Evolutionary conservation across 1,284 basidiomycete genomes (phyloP).

Genomic region (Hypsizygus ulmarius): DNA sequence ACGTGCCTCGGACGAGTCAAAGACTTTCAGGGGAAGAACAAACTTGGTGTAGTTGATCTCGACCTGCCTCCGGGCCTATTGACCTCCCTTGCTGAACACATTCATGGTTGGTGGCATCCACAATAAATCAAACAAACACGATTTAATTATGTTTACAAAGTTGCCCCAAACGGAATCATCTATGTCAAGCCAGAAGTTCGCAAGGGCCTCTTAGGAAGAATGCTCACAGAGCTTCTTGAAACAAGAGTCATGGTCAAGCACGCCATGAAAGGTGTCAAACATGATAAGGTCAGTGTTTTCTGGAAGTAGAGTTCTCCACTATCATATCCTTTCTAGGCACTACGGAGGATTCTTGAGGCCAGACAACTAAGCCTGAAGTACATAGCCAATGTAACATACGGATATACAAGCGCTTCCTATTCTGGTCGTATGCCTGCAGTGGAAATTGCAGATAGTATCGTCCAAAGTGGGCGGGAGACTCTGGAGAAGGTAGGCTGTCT

Average conservation of each 20-base stretch:
- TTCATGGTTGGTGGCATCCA: constrained; percentile 57
- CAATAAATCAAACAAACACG: background rate
- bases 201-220: constrained; percentile 83
- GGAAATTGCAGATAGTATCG: constrained; percentile 97
- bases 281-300: constrained; percentile 64
- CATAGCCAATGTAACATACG: constrained; percentile 90
- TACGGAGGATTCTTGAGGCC: constrained; percentile 78
- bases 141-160: constrained; percentile 37
- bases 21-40: constrained; percentile 84
- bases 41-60: constrained; percentile 85
- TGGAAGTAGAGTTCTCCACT: background rate
- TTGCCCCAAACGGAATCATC: constrained; percentile 92
- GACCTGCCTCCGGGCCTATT: constrained; percentile 70
- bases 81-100: constrained; percentile 66
- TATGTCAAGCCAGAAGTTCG: constrained; percentile 88
- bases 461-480: constrained; percentile 94
- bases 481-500: constrained; percentile 73
- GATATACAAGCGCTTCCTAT: constrained; percentile 91
- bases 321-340: constrained; percentile 46
- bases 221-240: constrained; percentile 91
- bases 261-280: constrained; percentile 81
- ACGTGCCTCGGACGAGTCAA: constrained; percentile 91
- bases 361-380: constrained; percentile 88
- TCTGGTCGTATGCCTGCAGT: constrained; percentile 98
- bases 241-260: constrained; percentile 98